Evolutionary conservation across 768 basidiomycete genomes (phyloP), one percentile per base, ranked within the genome.

Genomic region (Russula sp.): DNA sequence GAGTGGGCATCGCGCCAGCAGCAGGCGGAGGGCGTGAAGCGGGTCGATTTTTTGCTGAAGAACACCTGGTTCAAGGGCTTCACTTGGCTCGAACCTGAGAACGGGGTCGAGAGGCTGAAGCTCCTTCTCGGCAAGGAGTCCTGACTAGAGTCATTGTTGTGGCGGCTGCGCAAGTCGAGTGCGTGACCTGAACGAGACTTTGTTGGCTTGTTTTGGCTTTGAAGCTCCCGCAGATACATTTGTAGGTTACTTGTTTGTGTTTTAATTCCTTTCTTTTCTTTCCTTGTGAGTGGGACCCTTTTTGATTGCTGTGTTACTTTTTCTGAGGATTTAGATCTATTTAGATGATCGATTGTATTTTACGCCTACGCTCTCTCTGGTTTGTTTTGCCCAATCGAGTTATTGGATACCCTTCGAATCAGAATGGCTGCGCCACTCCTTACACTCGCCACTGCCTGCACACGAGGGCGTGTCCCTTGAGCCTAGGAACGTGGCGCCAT

Each of bases 11-110:
- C 61, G 55, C 52, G 55, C 35, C 47, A 53, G 58, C 64, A 62
- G 55, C 56, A 53, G 48, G 42, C 65, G 14, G 60, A 61, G 35
- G 66, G 66, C 13, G 66, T 67, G 43, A 67, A 67, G 64, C 65
- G 58, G 35, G 46, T 67, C 38, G 66, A 67, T 54, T 67, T 61
- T n/a, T 56, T 67, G 49, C 55, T 56, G 9, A 54, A 50, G 53
- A 56, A 56, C 13, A 51, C 54, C 13, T 60, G 57, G 60, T 67
- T 67, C 64, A 61, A 50, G 11, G 66, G 66, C 38, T 58, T 67
- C 18, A 56, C 56, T 2, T 67, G 66, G 66, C 48, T 65, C 25
- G 39, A 45, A 0, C 60, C 66, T 3, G 60, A 67, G 50, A 53
- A 56, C 8, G 64, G 60, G 7, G 64, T 67, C 9, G 64, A 65